Percentiles rank a stretch among this genome's conserved stretches.
These are phyloP conservation scores for Trichophyton mentagrophytes DNA, from an alignment of 2,329 filamentous ascomycete genomes.

Conservation along the genomic window DNA sequence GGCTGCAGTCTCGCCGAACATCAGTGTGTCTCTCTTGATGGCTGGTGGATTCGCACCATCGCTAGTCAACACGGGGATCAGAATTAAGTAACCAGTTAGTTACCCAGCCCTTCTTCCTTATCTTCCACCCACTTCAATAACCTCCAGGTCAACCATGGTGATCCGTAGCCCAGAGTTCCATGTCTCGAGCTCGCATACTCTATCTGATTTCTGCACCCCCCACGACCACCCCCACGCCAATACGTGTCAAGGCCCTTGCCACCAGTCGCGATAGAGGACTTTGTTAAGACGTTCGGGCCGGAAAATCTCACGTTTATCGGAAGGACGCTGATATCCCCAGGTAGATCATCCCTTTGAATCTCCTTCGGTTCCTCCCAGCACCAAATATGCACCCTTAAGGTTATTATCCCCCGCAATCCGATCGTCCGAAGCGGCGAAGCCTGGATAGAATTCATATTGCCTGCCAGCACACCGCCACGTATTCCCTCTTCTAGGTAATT, in stretches of 20 bases:
- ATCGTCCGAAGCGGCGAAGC: constrained; percentile 33
- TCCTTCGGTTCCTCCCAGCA: constrained; percentile 37
- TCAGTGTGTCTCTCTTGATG: not conserved
- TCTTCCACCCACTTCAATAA: not conserved
- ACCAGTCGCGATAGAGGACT: constrained; percentile 6
- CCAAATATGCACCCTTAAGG: constrained; percentile 42
- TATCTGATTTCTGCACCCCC: constrained; percentile 8
- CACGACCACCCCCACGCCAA: not conserved
- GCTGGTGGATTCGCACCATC: no score
- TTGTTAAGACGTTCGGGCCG: constrained; percentile 4
- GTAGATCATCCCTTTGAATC: constrained; percentile 9
- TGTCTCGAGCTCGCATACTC: constrained; percentile 10
- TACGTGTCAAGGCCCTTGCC: not conserved
- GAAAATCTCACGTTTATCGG: not conserved
- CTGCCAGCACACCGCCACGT: constrained; percentile 36
- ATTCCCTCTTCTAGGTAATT: constrained; percentile 31
- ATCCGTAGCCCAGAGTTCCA: constrained; percentile 18
- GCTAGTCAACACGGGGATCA: no score
- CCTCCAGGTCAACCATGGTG: constrained; percentile 16
- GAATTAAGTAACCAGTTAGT: no score
- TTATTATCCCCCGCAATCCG: constrained; percentile 36
- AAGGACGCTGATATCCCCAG: constrained; percentile 37
- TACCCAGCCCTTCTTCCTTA: no score
- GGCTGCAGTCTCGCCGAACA: not conserved
- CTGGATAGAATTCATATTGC: constrained; percentile 48